Evolutionary conservation across 225 moss, liverwort and hornwort species (phyloP).

Genomic region (Bryoerythrophyllum caledonicum): DNA sequence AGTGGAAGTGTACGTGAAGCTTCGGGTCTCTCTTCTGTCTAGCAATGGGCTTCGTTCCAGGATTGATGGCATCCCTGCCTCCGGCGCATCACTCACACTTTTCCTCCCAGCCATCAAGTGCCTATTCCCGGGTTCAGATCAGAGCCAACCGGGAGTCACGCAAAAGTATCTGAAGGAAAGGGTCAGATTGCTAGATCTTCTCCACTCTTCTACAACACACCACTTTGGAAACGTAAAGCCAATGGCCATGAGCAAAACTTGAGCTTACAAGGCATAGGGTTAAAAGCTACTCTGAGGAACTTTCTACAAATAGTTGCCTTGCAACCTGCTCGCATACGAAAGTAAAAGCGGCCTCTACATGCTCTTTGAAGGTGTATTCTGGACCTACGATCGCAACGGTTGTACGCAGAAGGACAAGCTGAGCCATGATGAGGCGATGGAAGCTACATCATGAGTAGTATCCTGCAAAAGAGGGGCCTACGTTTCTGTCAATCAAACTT

Average conservation of each 20-base stretch:
- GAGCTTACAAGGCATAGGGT: not conserved
- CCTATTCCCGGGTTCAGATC: not conserved
- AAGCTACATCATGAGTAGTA: not conserved
- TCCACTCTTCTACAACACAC: not conserved
- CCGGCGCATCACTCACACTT: conserved; percentile 21
- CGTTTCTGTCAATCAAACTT: conserved; percentile 11
- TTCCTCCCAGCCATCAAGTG: conserved; percentile 26
- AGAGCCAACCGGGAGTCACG: not conserved
- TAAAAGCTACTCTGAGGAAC: not conserved
- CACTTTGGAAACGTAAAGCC: not conserved
- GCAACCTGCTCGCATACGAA: not conserved
- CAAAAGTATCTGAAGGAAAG: not conserved
- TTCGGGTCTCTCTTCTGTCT: conserved; percentile 22
- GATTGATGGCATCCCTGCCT: not conserved
- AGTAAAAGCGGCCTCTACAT: not conserved
- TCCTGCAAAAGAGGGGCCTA: not conserved
- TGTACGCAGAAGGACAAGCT: not conserved
- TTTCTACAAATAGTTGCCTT: not conserved
- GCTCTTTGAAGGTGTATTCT: not conserved
- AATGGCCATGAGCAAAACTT: not conserved
- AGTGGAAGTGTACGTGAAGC: conserved; percentile 12
- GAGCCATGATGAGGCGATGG: not conserved
- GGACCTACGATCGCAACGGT: not conserved
- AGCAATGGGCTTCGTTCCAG: conserved; percentile 41
- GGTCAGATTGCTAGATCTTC: not conserved